phyloP scores from a whole-genome alignment of 2,329 filamentous ascomycete genomes.

The Hypoxylon sp. region DNA sequence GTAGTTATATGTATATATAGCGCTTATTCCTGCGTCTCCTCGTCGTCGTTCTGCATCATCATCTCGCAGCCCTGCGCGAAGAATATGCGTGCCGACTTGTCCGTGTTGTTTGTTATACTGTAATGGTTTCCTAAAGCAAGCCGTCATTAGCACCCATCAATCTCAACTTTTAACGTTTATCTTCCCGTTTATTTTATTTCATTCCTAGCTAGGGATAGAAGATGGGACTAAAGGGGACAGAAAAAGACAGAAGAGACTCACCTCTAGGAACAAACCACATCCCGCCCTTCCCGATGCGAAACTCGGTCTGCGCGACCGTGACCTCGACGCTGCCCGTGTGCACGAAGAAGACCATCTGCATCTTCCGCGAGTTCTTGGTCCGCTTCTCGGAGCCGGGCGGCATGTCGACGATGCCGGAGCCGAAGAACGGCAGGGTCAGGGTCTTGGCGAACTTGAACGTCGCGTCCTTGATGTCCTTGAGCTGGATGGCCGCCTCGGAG shows the following conservation, averaged over 20 bases:
- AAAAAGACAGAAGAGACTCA: conserved; percentile 56
- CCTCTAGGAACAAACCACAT: conserved; percentile 96
- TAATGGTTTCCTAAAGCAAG: conserved; percentile 82
- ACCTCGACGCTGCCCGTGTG: conserved; percentile 84
- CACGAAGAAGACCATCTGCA: conserved; percentile 98
- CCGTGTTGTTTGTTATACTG: conserved; percentile 83
- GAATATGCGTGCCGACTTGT: conserved; percentile 79
- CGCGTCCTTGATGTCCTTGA: conserved; percentile 67
- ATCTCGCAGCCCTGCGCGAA: conserved; percentile 87
- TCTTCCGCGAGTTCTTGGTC: conserved; percentile 90
- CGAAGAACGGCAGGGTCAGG: conserved; percentile 84
- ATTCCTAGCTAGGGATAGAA: too few species aligned
- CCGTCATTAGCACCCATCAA: conserved; percentile 3
- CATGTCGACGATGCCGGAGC: conserved; percentile 88
- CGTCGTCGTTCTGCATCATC: conserved; percentile 37
- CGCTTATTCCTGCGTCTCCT: conserved; percentile 14
- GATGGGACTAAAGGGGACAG: not conserved
- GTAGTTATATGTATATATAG: not conserved
- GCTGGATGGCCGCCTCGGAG: conserved; percentile 63
- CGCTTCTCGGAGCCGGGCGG: conserved; percentile 84
- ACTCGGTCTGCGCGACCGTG: conserved; percentile 76
- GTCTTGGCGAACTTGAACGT: conserved; percentile 91
- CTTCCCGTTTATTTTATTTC: too few species aligned
- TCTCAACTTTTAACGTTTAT: too few species aligned
- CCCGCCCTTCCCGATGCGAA: conserved; percentile 86